Evolutionary conservation across 805 yeast genomes (phyloP).

Genomic region (Zygoascus tannicola): DNA sequence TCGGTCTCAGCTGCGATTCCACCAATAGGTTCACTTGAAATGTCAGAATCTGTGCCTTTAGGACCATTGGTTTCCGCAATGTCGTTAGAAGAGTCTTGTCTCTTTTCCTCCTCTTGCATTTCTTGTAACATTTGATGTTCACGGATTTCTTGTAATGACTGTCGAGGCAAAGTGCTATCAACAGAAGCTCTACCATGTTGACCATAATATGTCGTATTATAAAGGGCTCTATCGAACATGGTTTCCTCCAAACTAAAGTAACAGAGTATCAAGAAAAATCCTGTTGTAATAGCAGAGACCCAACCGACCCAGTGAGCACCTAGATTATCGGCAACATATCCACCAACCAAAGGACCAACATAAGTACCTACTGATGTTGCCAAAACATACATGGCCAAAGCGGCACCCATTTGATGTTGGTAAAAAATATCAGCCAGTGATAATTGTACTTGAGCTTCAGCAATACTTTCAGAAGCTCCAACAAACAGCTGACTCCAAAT

Average conservation of each 20-base stretch:
- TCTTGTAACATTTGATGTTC: no score
- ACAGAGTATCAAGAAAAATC: conserved; percentile 43
- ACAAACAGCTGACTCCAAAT: conserved; percentile 72
- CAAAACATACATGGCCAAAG: conserved; percentile 61
- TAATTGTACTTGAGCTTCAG: conserved; percentile 66
- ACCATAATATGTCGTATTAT: conserved; percentile 1
- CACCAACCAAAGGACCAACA: conserved; percentile 70
- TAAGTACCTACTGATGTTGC: conserved; percentile 74
- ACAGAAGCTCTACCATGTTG: no score
- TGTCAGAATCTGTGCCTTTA: no score
- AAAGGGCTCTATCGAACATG: conserved; percentile 30
- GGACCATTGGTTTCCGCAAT: no score
- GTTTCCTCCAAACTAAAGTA: conserved; percentile 65
- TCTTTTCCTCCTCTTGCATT: no score
- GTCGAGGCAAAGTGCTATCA: no score
- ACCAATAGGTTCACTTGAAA: no score
- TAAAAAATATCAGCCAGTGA: conserved; percentile 59
- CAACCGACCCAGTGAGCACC: conserved; percentile 75
- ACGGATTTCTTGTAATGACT: no score
- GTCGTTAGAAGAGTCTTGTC: no score
- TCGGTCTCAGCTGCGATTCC: no score
- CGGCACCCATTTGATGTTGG: conserved; percentile 66
- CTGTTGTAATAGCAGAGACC: conserved; percentile 55
- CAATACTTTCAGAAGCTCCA: conserved; percentile 67
- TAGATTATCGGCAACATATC: conserved; percentile 49